A percentile compares a stretch with the other conserved stretches of the same genome.
phyloP scores from a whole-genome alignment of 139 green algal genomes.

The Tetradesmus obliquus region DNA sequence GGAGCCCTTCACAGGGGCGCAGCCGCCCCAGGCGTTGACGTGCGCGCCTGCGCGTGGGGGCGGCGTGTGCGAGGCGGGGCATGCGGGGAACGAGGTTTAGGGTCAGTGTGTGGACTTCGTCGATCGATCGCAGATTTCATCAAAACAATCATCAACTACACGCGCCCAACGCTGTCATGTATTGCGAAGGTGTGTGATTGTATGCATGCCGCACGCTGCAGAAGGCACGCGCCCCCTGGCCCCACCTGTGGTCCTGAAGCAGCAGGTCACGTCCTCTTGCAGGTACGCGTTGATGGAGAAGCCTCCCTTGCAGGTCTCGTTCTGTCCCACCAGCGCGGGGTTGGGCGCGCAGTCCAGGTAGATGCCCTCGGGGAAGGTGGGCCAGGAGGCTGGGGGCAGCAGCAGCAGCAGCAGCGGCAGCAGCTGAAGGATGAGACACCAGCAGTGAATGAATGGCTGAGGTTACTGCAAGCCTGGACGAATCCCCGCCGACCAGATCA shows the following conservation, averaged over 20 bases:
- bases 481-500: too few relatives aligned
- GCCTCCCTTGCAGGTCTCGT: background rate
- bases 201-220: background rate
- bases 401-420: too few relatives aligned
- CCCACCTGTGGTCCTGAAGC: background rate
- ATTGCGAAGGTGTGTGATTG: background rate
- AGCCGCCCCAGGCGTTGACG: background rate
- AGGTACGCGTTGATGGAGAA: background rate
- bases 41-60: background rate
- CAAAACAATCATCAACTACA: background rate
- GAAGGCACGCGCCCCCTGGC: too few relatives aligned
- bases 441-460: background rate
- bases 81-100: too few relatives aligned
- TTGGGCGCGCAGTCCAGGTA: conserved; percentile 1
- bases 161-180: background rate
- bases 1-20: background rate
- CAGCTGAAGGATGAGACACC: too few relatives aligned
- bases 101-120: too few relatives aligned
- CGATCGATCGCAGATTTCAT: too few relatives aligned
- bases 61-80: background rate
- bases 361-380: background rate
- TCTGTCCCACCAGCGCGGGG: background rate
- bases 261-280: background rate
- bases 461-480: too few relatives aligned
- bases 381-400: background rate